A percentile compares a stretch with the other conserved stretches of the same genome.
Conservation (phyloP, 176 grass and related monocot genomes). For the Avena atlantica region DNA sequence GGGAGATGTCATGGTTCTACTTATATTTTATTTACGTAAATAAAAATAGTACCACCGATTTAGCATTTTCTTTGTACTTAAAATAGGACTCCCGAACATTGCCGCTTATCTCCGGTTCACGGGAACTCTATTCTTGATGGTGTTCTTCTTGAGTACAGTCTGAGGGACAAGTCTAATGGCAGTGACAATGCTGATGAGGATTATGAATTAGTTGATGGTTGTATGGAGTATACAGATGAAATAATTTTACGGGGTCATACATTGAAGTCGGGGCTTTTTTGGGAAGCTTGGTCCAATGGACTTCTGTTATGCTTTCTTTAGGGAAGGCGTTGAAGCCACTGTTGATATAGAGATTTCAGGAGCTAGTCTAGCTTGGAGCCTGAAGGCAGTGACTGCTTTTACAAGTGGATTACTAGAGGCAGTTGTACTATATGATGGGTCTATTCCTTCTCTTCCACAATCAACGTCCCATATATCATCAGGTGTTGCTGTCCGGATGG, state of each 20-base stretch:
- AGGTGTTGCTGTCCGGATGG: not conserved
- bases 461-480: not conserved
- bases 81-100: too few species aligned
- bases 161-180: not conserved
- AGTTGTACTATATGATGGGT: not conserved
- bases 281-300: not conserved
- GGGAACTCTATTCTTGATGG: slow-evolving; percentile 13
- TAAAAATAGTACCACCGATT: too few species aligned
- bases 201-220: not conserved
- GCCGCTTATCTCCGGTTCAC: not conserved
- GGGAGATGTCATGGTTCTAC: too few species aligned
- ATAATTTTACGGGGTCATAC: not conserved
- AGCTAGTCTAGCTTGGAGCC: not conserved
- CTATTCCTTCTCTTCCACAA: not conserved
- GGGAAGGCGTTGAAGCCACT: not conserved
- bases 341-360: not conserved
- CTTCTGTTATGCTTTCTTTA: too few species aligned
- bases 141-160: slow-evolving; percentile 13
- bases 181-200: not conserved
- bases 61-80: too few species aligned
- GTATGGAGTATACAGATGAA: not conserved
- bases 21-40: too few species aligned
- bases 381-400: slow-evolving; percentile 4
- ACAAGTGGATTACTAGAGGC: not conserved
- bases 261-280: slow-evolving; percentile 10